These are phyloP conservation scores for Saccharomyces pastorianus DNA, from an alignment of 1,139 yeast species.

Conservation along the genomic window DNA sequence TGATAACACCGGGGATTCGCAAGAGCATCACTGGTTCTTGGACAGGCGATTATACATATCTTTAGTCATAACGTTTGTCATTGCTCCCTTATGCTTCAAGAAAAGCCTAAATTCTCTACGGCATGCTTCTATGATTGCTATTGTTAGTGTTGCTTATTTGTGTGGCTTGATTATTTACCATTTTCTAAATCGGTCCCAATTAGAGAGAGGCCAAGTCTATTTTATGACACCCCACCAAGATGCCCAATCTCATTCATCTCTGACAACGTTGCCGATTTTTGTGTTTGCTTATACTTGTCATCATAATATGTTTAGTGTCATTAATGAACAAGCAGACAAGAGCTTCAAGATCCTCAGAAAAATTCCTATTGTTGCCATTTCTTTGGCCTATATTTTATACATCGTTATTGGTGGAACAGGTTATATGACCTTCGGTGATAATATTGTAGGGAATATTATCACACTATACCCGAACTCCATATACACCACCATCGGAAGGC, in stretches of 20 bases:
- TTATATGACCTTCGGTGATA: slow-evolving; percentile 60
- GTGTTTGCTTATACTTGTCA: slow-evolving; percentile 78
- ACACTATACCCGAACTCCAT: slow-evolving; percentile 59
- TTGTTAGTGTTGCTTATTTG: slow-evolving; percentile 59
- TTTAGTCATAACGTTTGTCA: slow-evolving; percentile 46
- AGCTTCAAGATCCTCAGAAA: slow-evolving; percentile 45
- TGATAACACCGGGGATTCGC: not conserved
- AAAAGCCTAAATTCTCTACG: slow-evolving; percentile 59
- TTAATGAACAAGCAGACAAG: slow-evolving; percentile 54
- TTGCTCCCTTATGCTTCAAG: slow-evolving; percentile 54
- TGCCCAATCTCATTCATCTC: slow-evolving; percentile 26
- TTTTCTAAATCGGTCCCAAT: slow-evolving; percentile 36
- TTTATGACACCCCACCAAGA: slow-evolving; percentile 33
- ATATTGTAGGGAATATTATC: slow-evolving; percentile 58
- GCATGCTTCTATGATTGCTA: slow-evolving; percentile 61
- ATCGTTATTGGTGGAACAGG: slow-evolving; percentile 59
- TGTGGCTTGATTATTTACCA: slow-evolving; percentile 55
- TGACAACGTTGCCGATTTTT: slow-evolving; percentile 57
- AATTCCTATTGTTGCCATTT: slow-evolving; percentile 49
- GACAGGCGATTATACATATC: slow-evolving; percentile 60
- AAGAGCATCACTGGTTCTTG: slow-evolving; percentile 9
- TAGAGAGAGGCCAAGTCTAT: slow-evolving; percentile 36
- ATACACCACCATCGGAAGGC: slow-evolving; percentile 57
- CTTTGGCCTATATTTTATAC: slow-evolving; percentile 51
- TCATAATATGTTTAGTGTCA: slow-evolving; percentile 70